phyloP scores from a whole-genome alignment of 768 basidiomycete species.

The Phylloporus rhodoxanthus region DNA sequence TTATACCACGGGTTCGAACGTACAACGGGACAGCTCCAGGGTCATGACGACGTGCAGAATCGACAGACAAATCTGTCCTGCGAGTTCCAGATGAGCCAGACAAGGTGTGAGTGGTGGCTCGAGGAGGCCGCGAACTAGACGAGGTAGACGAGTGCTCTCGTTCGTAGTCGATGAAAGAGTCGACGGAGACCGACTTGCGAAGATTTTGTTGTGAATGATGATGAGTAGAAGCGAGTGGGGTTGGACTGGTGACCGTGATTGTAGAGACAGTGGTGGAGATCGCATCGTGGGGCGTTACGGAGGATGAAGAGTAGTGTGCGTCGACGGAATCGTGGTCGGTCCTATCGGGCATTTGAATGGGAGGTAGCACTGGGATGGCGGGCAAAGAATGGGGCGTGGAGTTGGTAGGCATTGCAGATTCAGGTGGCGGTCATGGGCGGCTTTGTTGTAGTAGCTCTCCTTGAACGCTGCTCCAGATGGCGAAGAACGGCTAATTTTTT shows the following conservation, averaged over 20 bases:
- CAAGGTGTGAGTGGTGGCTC: conserved; percentile 34
- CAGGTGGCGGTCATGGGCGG: conserved; percentile 14
- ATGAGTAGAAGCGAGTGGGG: conserved; percentile 17
- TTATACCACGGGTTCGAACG: conserved; percentile 50
- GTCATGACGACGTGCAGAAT: conserved; percentile 23
- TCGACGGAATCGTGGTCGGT: conserved; percentile 18
- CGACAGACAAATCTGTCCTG: conserved; percentile 24
- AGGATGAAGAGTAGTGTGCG: conserved; percentile 28
- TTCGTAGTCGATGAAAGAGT: conserved; percentile 57
- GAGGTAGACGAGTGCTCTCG: conserved; percentile 31
- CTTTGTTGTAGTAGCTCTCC: not conserved
- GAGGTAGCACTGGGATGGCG: conserved; percentile 40
- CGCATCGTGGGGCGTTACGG: conserved; percentile 36
- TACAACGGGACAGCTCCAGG: conserved; percentile 29
- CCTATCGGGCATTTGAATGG: conserved; percentile 38
- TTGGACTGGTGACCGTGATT: conserved; percentile 8
- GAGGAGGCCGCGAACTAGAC: conserved; percentile 33
- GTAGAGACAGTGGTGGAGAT: conserved; percentile 41
- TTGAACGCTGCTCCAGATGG: conserved; percentile 9
- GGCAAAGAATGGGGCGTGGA: conserved; percentile 26
- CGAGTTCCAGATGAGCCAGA: conserved; percentile 31
- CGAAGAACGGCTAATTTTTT: conserved; percentile 6
- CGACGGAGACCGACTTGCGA: conserved; percentile 72
- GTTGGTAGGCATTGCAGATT: conserved; percentile 18
- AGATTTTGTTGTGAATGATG: conserved; percentile 33